Percentiles rank a stretch among this genome's conserved stretches.
Evolutionary conservation across 2,329 filamentous ascomycete species (phyloP).

Genomic region (Chrysosporium queenslandicum): DNA sequence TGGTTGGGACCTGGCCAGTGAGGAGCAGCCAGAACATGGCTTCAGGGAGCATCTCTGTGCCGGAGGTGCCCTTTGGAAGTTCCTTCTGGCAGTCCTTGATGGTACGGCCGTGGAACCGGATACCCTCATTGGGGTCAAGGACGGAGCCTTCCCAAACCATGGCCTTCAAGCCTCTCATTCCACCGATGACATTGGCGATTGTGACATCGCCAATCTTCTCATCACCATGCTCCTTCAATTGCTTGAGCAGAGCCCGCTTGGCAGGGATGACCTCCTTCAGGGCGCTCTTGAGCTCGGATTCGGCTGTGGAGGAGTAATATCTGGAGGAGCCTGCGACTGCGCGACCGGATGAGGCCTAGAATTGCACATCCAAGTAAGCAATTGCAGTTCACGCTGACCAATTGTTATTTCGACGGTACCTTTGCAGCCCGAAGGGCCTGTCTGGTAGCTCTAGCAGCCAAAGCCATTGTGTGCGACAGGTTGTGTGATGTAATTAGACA

Average conservation of each 20-base stretch:
- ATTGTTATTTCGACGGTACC: slow-evolving; percentile 21
- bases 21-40: slow-evolving; percentile 99
- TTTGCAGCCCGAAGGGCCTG: slow-evolving; percentile 31
- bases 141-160: slow-evolving; percentile 99
- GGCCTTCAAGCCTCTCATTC: slow-evolving; percentile 93
- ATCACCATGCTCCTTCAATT: slow-evolving; percentile 74
- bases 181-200: slow-evolving; percentile 85
- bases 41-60: slow-evolving; percentile 92
- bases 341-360: slow-evolving; percentile 14
- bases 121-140: slow-evolving; percentile 90
- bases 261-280: slow-evolving; percentile 76
- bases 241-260: slow-evolving; percentile 86
- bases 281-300: slow-evolving; percentile 81
- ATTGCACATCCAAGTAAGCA: neutral
- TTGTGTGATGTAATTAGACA: neutral
- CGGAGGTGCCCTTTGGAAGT: slow-evolving; percentile 77
- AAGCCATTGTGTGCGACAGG: slow-evolving; percentile 22
- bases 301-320: slow-evolving; percentile 54
- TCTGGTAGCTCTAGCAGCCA: slow-evolving; percentile 31
- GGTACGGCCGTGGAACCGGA: slow-evolving; percentile 93
- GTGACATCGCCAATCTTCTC: slow-evolving; percentile 87
- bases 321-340: slow-evolving; percentile 20
- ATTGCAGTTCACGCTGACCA: neutral
- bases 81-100: slow-evolving; percentile 96
- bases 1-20: slow-evolving; percentile 81